Evolutionary conservation across 768 basidiomycete genomes (phyloP).

Genomic region (Auriscalpium vulgare): DNA sequence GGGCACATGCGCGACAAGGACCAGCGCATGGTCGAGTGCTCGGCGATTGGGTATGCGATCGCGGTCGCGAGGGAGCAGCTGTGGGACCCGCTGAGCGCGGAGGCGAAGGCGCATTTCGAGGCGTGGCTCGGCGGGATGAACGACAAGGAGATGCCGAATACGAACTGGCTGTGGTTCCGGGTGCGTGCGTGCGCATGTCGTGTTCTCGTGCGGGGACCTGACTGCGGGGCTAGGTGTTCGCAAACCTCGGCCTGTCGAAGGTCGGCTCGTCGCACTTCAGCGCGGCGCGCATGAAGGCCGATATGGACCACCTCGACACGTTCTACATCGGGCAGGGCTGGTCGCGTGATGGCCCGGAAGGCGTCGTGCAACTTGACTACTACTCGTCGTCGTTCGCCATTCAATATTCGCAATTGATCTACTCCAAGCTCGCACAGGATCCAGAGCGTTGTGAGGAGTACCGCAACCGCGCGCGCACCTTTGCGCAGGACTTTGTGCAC

Average conservation of each 20-base stretch:
- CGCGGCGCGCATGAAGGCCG: constrained; percentile 56
- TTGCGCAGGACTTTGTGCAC: constrained; percentile 63
- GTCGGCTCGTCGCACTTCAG: constrained; percentile 53
- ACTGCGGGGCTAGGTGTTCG: constrained; percentile 45
- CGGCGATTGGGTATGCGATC: constrained; percentile 65
- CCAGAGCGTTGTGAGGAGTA: constrained; percentile 59
- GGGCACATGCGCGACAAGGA: constrained; percentile 67
- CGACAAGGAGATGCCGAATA: constrained; percentile 77
- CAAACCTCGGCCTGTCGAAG: constrained; percentile 62
- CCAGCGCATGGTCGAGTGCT: constrained; percentile 79
- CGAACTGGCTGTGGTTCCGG: constrained; percentile 80
- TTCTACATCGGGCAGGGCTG: constrained; percentile 73
- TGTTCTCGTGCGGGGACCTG: no score
- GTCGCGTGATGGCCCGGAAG: constrained; percentile 73
- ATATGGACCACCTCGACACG: constrained; percentile 69
- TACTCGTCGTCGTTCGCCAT: constrained; percentile 78
- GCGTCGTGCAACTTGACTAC: constrained; percentile 72
- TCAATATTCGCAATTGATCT: constrained; percentile 64
- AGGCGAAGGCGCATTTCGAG: constrained; percentile 50
- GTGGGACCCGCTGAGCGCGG: constrained; percentile 49
- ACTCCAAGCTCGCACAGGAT: constrained; percentile 58
- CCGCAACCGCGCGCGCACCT: constrained; percentile 50
- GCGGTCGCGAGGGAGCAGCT: constrained; percentile 57
- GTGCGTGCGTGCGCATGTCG: constrained; percentile 26
- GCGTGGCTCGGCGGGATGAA: constrained; percentile 71